These are phyloP conservation scores for Neopestalotiopsis rosae DNA, from an alignment of 2,329 filamentous ascomycete genomes.

Conservation along the genomic window DNA sequence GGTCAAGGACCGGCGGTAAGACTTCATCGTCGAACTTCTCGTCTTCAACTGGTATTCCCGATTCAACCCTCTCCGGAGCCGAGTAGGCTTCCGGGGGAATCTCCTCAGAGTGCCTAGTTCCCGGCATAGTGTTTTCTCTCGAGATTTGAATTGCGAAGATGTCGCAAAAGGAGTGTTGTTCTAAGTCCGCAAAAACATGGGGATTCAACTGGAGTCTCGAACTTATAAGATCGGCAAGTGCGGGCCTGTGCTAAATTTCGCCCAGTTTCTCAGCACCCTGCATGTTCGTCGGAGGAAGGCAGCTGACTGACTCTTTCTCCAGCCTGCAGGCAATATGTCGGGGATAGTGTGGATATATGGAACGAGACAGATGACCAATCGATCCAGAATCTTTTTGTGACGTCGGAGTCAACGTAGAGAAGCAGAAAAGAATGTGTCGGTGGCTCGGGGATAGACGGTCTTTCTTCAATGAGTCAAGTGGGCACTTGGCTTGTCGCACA, in stretches of 20 bases:
- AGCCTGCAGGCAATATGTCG: neutral
- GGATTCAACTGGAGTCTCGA: neutral
- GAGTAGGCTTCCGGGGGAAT: slow-evolving; percentile 2
- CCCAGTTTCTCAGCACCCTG: neutral
- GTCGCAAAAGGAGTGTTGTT: neutral
- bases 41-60: neutral
- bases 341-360: neutral
- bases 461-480: neutral
- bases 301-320: neutral
- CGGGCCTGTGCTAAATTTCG: slow-evolving; percentile 1
- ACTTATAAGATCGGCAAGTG: neutral
- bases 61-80: neutral
- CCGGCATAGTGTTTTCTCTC: neutral
- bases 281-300: neutral
- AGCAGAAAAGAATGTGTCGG: neutral
- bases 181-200: neutral
- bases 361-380: neutral
- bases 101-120: neutral
- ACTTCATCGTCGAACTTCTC: neutral
- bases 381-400: neutral
- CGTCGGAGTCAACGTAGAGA: neutral
- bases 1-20: slow-evolving; percentile 32
- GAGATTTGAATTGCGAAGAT: neutral
- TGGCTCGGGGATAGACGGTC: neutral
- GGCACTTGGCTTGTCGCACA: neutral